Percentiles rank a stretch among this genome's conserved stretches.
Conservation (phyloP, 2,329 filamentous ascomycete genomes). For the Parafenestella ontariensis region DNA sequence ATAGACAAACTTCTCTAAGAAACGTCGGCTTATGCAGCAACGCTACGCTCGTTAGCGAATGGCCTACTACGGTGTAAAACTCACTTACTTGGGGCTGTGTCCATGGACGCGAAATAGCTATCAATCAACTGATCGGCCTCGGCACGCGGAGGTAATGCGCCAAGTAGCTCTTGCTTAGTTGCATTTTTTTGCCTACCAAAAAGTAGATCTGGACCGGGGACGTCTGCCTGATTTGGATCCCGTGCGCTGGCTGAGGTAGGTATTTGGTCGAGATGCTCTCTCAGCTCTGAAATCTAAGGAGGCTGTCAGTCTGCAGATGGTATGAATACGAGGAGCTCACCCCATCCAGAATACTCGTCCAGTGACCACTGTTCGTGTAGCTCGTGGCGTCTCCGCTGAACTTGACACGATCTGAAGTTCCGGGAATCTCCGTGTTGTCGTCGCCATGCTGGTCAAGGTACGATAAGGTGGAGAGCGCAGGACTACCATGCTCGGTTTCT, state of each 20-base stretch:
- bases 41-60: constrained; percentile 18
- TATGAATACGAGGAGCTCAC: constrained; percentile 18
- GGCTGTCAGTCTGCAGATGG: constrained; percentile 2
- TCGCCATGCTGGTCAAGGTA: constrained; percentile 16
- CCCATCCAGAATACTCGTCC: constrained; percentile 48
- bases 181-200: constrained; percentile 37
- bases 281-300: constrained; percentile 41
- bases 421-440: constrained; percentile 23
- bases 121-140: constrained; percentile 36
- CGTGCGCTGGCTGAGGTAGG: constrained; percentile 28
- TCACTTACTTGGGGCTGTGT: constrained; percentile 34
- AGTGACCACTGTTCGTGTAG: constrained; percentile 44
- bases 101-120: constrained; percentile 37
- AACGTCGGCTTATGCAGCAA: constrained; percentile 43
- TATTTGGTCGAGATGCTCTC: constrained; percentile 40
- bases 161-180: constrained; percentile 38
- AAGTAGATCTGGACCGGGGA: constrained; percentile 37
- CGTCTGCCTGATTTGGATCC: constrained; percentile 18
- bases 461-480: constrained; percentile 2
- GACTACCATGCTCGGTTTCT: constrained; percentile 7
- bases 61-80: not conserved
- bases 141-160: constrained; percentile 30
- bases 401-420: constrained; percentile 41
- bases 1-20: constrained; percentile 27
- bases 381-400: constrained; percentile 36